Base-by-base conservation (phyloP, 2,329 filamentous ascomycete genomes). In the Setomelanomma holmii region DNA sequence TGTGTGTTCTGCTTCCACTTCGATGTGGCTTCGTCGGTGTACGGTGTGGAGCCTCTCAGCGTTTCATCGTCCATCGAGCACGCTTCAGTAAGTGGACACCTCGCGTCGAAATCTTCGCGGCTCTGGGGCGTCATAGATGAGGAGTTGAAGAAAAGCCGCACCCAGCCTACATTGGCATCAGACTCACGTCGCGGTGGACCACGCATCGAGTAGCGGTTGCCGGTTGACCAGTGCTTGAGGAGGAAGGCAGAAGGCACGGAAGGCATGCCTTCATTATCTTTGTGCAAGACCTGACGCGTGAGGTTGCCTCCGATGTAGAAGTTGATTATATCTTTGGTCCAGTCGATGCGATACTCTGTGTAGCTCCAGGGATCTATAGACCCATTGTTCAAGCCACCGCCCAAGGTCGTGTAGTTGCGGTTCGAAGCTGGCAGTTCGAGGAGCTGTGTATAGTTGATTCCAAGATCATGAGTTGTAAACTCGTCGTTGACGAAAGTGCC, bases 131-230 rank as follows among this genome's bases (percentile, higher is more conserved):
- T 77, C 64, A 72, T 76, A 6, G 71, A 56, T 1, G 79, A 80
- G 0, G 78, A 78, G 56, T 82, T 82, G 72, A 82, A 82, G 60
- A 82, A 82, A 22, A 78, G 66, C n/a, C 79, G 74, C 8, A 77
- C 72, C 76, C 78, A 82, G 6, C 69, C 76, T 24, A 82, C 61
- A 20, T 76, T 76, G 4, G 79, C 79, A 17, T 68, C 60, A 2
- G 77, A 74, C n/a, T 61, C 64, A 17, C 68, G 69, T 14, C 35
- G 40, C 1, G 79, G 79, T 12, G 80, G 80, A 4, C 79, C 79
- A 58, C 76, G 67, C 70, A 78, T 80, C 1, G 69, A 76, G 53
- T 74, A 75, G 11, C 61, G 55, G 53, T 81, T 78, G 8, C 79
- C 79, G 7, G 72, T 75, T 0, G 78, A 80, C 79, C 79, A 82